These are phyloP conservation scores for Arachnomyces sp. DNA, from an alignment of 2,329 filamentous ascomycete genomes.

Conservation along the genomic window DNA sequence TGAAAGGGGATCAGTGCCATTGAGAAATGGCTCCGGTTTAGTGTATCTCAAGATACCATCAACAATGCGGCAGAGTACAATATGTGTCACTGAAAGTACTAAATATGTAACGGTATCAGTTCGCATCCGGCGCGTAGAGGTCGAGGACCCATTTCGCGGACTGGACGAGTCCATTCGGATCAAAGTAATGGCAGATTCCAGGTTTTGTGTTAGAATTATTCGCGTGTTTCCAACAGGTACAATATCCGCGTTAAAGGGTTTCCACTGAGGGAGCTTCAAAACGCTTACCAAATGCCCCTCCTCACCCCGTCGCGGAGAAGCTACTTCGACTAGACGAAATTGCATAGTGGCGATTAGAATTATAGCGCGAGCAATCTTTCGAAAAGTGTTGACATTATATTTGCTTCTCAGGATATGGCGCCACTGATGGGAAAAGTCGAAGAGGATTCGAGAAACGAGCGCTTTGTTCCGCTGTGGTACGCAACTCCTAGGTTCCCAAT, in stretches of 20 bases:
- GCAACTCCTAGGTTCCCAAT: slow-evolving; percentile 2
- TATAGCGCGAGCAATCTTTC: slow-evolving; percentile 7
- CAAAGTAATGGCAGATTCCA: slow-evolving; percentile 1
- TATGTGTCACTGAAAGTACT: slow-evolving; percentile 15
- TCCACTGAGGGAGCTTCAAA: slow-evolving; percentile 6
- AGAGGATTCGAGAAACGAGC: slow-evolving; percentile 4
- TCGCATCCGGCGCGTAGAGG: slow-evolving; percentile 3
- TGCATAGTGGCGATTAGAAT: slow-evolving; percentile 8
- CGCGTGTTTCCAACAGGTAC: slow-evolving; percentile 3
- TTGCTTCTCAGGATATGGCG: slow-evolving; percentile 8
- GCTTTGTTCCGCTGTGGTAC: neutral
- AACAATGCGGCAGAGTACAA: slow-evolving; percentile 12
- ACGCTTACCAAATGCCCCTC: slow-evolving; percentile 1
- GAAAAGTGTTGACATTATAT: slow-evolving; percentile 9
- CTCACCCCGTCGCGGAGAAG: neutral
- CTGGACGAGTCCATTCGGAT: slow-evolving; percentile 10
- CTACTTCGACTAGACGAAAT: slow-evolving; percentile 5
- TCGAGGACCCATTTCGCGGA: too few species aligned
- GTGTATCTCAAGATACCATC: slow-evolving; percentile 9
- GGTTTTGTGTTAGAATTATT: slow-evolving; percentile 5
- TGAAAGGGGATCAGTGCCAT: slow-evolving; percentile 13
- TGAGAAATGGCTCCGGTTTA: slow-evolving; percentile 13
- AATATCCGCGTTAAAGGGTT: slow-evolving; percentile 3
- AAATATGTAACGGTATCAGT: slow-evolving; percentile 12
- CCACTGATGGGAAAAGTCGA: slow-evolving; percentile 9